Base-by-base conservation (phyloP, 352 stramenopile genomes). In the Albugo candida region DNA sequence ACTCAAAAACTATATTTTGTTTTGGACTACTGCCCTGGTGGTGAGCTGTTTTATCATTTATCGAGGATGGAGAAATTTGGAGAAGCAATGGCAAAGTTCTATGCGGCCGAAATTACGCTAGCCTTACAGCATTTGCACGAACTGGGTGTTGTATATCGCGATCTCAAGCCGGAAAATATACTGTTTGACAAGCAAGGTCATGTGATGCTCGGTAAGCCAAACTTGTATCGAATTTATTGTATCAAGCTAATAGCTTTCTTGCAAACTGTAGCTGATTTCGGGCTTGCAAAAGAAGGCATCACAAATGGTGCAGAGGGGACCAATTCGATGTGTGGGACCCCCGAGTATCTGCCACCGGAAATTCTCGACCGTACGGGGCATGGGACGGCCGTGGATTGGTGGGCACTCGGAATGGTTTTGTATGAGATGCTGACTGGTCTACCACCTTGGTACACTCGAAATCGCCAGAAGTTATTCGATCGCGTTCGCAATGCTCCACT, bases 371-470 rank as follows among this genome's bases (percentile, higher is more conserved):
- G 80, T 41, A 69, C 85, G 36, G 82, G 80, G 36, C 80, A 96
- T 60, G 85, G 85, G 52, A 94, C 78, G 6, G 77, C 80, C 14
- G 83, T 94, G 12, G 85, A 96, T 60, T 96, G 84, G 82, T 96
- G 85, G 85, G 80, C 80, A 13, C 72, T 96, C 18, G 85, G 77
- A 36, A 87, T 87, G 71, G 72, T 97, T 48, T 63, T 96, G 13
- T 96, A 94, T 65, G 84, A 96, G 54, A 95, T 97, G 84, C 69
- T 96, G 27, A 96, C 78, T 53, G 83, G 83, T 0, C 62, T 94
- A 36, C 82, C 82, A 13, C 83, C 80, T 13, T 94, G 83, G 83
- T 95, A 95, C 73, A 95, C 81, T 48, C 81, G 82, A 58, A 91
- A 95, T 66, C 75, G 82, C 41, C 77, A 94, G 58, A 93, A 94